Conservation (phyloP, 2,329 filamentous ascomycete genomes). For the Sarocladium kiliense region DNA sequence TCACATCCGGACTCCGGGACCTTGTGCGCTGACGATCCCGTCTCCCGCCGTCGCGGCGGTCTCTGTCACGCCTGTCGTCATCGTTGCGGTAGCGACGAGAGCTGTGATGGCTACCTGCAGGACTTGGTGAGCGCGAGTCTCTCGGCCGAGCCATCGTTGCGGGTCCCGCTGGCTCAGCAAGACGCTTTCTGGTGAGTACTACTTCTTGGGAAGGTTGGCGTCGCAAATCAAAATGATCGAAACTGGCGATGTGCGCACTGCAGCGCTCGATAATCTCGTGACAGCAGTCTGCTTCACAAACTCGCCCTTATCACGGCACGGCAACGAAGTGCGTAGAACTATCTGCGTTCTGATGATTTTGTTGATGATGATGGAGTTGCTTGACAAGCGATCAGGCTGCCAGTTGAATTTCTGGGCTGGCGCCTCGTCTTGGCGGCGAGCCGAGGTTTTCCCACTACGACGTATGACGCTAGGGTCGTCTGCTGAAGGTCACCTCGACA, state of each 20-base stretch:
- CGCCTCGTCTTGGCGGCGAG: background rate
- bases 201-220: constrained; percentile 23
- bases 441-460: constrained; percentile 3
- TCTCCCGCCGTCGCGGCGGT: constrained; percentile 43
- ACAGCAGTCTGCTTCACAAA: background rate
- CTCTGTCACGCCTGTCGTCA: constrained; percentile 52
- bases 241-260: background rate
- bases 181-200: constrained; percentile 33
- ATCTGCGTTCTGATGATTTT: background rate
- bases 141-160: constrained; percentile 56
- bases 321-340: background rate
- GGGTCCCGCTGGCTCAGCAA: constrained; percentile 35
- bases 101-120: constrained; percentile 78
- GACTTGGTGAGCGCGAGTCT: constrained; percentile 84
- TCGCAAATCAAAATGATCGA: background rate
- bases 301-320: background rate
- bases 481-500: background rate
- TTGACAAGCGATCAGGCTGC: background rate
- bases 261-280: background rate
- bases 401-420: background rate
- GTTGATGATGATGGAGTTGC: background rate
- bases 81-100: constrained; percentile 63
- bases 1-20: constrained; percentile 61
- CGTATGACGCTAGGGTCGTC: background rate
- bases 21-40: constrained; percentile 43